Evolutionary conservation across 768 basidiomycete species (phyloP).

Genomic region (Rhodotorula sphaerocarpa): DNA sequence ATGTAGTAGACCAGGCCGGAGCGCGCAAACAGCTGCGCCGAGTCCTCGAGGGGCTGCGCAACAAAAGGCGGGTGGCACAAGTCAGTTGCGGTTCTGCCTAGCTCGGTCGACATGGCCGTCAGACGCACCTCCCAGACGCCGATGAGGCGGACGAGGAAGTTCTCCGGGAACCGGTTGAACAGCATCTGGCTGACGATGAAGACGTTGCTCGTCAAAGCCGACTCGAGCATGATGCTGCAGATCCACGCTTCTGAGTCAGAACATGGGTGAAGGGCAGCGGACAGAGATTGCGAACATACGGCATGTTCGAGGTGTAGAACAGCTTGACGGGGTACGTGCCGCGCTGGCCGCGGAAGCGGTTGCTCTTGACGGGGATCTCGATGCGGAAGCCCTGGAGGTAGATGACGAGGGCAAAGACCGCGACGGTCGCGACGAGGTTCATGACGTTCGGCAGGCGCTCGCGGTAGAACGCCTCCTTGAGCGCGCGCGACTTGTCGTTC

Average conservation of each 20-base stretch:
- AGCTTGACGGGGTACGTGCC: constrained; percentile 94
- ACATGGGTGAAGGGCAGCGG: too few relatives aligned
- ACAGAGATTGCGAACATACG: constrained; percentile 44
- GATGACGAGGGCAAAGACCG: constrained; percentile 89
- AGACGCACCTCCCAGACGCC: constrained; percentile 91
- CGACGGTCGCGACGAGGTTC: constrained; percentile 86
- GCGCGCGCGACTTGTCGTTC: constrained; percentile 94
- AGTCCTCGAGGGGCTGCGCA: constrained; percentile 81
- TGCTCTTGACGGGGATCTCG: constrained; percentile 96
- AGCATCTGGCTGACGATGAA: constrained; percentile 97
- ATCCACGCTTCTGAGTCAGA: background rate
- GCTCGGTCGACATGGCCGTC: background rate
- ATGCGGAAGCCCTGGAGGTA: constrained; percentile 98
- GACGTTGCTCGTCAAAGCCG: constrained; percentile 82
- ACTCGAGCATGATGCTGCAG: constrained; percentile 80
- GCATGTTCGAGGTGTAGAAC: constrained; percentile 99
- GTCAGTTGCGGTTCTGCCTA: background rate
- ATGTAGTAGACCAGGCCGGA: constrained; percentile 97
- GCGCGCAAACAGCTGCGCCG: constrained; percentile 77
- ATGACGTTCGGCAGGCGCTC: constrained; percentile 94
- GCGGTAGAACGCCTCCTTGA: constrained; percentile 97
- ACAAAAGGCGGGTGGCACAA: background rate
- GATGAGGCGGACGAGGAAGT: constrained; percentile 77
- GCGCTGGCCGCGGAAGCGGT: constrained; percentile 89
- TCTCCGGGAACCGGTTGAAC: constrained; percentile 76